Percentiles rank a stretch among this genome's conserved stretches.
phyloP scores from a whole-genome alignment of 2,329 filamentous ascomycete species.

The Fusarium pilosicola region DNA sequence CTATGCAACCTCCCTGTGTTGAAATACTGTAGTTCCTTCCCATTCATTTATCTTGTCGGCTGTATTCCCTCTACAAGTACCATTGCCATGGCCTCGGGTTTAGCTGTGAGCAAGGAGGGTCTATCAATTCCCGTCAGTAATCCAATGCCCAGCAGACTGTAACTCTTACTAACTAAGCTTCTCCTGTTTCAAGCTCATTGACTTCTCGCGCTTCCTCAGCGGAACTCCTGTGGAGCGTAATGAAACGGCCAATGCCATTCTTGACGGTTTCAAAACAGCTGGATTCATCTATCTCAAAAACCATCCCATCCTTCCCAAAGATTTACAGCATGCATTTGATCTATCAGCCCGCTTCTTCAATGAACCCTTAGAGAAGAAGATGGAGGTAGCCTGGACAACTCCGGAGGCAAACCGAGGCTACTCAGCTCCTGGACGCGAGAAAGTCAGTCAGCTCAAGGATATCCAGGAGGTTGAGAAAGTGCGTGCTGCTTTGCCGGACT shows the following conservation, averaged over 20 bases:
- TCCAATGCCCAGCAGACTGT: neutral
- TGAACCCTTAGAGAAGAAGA: constrained; percentile 70
- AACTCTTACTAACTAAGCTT: neutral
- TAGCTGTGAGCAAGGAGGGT: constrained; percentile 62
- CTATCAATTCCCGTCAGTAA: constrained; percentile 64
- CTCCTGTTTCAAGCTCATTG: constrained; percentile 40
- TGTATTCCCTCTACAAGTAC: neutral
- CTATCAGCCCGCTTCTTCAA: constrained; percentile 77
- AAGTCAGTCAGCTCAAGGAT: constrained; percentile 69
- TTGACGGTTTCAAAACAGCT: constrained; percentile 82
- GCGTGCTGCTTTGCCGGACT: constrained; percentile 67
- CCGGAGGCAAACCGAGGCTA: constrained; percentile 80
- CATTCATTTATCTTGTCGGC: neutral
- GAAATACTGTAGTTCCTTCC: neutral
- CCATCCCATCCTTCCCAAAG: constrained; percentile 72
- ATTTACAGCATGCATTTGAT: constrained; percentile 70
- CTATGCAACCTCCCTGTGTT: neutral
- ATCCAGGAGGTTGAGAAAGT: constrained; percentile 65
- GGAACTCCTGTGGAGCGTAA: constrained; percentile 69
- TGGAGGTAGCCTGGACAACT: constrained; percentile 75
- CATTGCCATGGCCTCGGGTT: constrained; percentile 46
- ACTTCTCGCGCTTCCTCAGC: constrained; percentile 78
- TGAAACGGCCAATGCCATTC: constrained; percentile 75
- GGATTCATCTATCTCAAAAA: constrained; percentile 92
- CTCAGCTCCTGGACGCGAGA: constrained; percentile 75